Conservation (phyloP, 129 eudicot genomes). For the Centrapalus pauciflorus region DNA sequence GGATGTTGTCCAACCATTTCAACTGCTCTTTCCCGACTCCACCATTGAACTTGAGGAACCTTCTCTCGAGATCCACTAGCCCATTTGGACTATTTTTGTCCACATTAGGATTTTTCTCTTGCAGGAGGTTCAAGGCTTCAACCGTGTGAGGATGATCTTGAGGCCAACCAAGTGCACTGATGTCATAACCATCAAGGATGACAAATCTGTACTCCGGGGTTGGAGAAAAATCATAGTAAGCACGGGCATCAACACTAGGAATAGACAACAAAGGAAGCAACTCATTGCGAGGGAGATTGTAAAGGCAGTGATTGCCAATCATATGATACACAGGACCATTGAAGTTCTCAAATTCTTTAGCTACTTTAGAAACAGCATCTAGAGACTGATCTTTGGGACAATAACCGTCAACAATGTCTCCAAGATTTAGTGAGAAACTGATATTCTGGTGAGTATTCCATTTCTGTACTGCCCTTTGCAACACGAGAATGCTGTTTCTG, state of each 20-base stretch:
- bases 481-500: conserved; percentile 69
- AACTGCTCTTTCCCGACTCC: conserved; percentile 84
- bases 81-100: conserved; percentile 87
- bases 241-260: conserved; percentile 31
- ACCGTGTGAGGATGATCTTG: conserved; percentile 69
- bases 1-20: conserved; percentile 65
- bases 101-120: conserved; percentile 71
- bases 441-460: conserved; percentile 60
- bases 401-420: conserved; percentile 83
- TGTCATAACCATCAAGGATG: conserved; percentile 90
- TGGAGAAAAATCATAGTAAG: conserved; percentile 89
- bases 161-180: conserved; percentile 96
- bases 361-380: conserved; percentile 48
- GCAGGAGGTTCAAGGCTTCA: conserved; percentile 57
- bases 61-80: conserved; percentile 56
- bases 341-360: conserved; percentile 57
- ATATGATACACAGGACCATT: conserved; percentile 76
- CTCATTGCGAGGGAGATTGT: conserved; percentile 77
- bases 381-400: conserved; percentile 88
- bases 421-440: conserved; percentile 63
- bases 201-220: conserved; percentile 74
- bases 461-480: conserved; percentile 66
- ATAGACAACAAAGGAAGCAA: conserved; percentile 64
- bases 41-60: conserved; percentile 86
- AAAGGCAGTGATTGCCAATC: conserved; percentile 98